Base-by-base conservation (phyloP, 495 filamentous ascomycete genomes). In the Xylaria flabelliformis region DNA sequence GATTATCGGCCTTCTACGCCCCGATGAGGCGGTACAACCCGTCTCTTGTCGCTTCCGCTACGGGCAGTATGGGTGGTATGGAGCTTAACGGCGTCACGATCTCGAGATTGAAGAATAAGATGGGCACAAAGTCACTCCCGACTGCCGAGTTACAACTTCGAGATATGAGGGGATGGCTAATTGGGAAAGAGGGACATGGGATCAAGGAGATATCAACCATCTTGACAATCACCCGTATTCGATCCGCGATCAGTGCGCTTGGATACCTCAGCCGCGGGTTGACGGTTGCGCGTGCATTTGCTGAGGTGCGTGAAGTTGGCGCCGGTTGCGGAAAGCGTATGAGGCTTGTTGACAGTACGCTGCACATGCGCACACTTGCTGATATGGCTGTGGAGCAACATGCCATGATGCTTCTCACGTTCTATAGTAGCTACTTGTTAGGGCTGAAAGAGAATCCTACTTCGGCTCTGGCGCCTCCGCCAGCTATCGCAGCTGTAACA, bases 71-170 rank as follows among this genome's bases (percentile, higher is more conserved):
- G 15, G 65, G 65, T 8, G 64, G 58, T 2, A 72, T 64, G 19
- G 85, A 86, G 64, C 82, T 84, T 34, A 93, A 93, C 71, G 90
- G 90, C 1, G 83, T 92, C 42, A 82, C 80, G 29, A 90, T 92
- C 72, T 87, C 89, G 61, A 85, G 89, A 2, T 77, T 92, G 26
- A 92, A 92, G 74, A 85, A 85, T 72, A 92, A 92, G 72, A 81
- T 92, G 56, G 91, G 90, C 53, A 91, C 91, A 5, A 88, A 86
- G 69, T 81, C 88, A 32, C 78, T 93, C 1, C 90, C 90, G 1
- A 92, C 91, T 0, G 91, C 90, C 10, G 91, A 93, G 72, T 81
- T 92, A 6, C 88, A 90, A 68, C 82, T 89, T 44, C 81, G 80
- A n/a, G 84, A 84, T 6, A 86, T 86, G 77, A 86, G 91, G 21